Conservation (phyloP, 225 moss, liverwort and hornwort species). For the Pseudoscleropodium purum region DNA sequence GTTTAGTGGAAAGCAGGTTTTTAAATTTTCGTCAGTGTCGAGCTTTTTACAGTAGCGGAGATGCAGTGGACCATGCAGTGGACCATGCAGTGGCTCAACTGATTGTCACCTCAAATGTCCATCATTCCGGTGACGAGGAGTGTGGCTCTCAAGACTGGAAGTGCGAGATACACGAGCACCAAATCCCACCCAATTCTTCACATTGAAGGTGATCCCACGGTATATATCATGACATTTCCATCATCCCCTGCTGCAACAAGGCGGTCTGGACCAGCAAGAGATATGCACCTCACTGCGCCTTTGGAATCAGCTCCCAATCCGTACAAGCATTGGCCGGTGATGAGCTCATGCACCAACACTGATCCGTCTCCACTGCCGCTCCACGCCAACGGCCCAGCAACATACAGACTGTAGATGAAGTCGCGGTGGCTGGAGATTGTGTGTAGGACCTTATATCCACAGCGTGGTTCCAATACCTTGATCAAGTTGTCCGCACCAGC, state of each 20-base stretch:
- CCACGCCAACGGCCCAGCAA: constrained; percentile 72
- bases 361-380: constrained; percentile 74
- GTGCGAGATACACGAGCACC: neutral
- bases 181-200: neutral
- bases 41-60: neutral
- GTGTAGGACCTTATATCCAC: constrained; percentile 51
- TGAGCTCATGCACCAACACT: constrained; percentile 76
- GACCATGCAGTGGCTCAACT: neutral
- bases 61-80: neutral
- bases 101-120: neutral
- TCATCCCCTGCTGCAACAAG: constrained; percentile 84
- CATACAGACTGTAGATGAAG: constrained; percentile 78
- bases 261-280: constrained; percentile 51
- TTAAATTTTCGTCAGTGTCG: neutral
- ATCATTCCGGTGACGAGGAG: neutral
- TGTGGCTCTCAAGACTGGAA: neutral
- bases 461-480: constrained; percentile 67
- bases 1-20: neutral
- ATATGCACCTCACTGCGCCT: constrained; percentile 78
- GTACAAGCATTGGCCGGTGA: constrained; percentile 78
- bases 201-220: constrained; percentile 7
- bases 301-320: constrained; percentile 77
- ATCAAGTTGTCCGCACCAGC: constrained; percentile 74
- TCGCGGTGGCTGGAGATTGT: constrained; percentile 54
- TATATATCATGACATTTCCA: constrained; percentile 86